Conservation (phyloP, 2,329 filamentous ascomycete genomes). For the Xylariaceae sp. region DNA sequence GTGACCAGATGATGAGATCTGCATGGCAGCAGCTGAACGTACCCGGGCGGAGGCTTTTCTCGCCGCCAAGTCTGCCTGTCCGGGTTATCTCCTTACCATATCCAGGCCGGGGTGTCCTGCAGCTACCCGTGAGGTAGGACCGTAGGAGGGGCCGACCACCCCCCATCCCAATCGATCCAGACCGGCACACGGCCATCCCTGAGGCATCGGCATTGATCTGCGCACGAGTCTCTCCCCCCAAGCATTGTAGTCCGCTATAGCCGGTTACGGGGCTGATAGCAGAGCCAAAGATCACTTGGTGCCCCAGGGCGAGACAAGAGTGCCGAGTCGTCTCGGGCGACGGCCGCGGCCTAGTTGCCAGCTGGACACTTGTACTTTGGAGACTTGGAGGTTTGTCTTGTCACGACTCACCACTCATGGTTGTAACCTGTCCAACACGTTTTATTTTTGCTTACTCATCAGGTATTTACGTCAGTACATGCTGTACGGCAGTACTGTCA, state of each 20-base stretch:
- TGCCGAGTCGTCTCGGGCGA: constrained; percentile 22
- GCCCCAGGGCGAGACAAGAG: constrained; percentile 15
- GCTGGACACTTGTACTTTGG: too few species aligned
- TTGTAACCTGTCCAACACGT: too few species aligned
- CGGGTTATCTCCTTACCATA: constrained; percentile 9
- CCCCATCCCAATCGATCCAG: constrained; percentile 15
- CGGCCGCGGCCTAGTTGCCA: constrained; percentile 13
- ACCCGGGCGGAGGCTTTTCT: constrained; percentile 10
- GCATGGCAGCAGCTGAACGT: constrained; percentile 8
- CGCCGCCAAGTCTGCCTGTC: constrained; percentile 15
- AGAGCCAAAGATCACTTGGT: constrained; percentile 13
- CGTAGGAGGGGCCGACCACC: too few species aligned
- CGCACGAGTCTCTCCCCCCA: constrained; percentile 11
- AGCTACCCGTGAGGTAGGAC: constrained; percentile 23
- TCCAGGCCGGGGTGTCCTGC: constrained; percentile 20
- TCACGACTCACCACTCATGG: too few species aligned
- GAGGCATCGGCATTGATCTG: constrained; percentile 20
- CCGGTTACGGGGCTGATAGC: too few species aligned
- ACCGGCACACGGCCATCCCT: constrained; percentile 15
- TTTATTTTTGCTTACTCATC: too few species aligned
- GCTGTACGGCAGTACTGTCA: too few species aligned
- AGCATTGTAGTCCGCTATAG: constrained; percentile 19
- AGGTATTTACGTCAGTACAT: too few species aligned
- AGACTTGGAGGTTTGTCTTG: too few species aligned
- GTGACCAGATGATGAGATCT: constrained; percentile 3